Base-by-base conservation (phyloP, 1,139 yeast species). In the Blastobotrys petasosporus region DNA sequence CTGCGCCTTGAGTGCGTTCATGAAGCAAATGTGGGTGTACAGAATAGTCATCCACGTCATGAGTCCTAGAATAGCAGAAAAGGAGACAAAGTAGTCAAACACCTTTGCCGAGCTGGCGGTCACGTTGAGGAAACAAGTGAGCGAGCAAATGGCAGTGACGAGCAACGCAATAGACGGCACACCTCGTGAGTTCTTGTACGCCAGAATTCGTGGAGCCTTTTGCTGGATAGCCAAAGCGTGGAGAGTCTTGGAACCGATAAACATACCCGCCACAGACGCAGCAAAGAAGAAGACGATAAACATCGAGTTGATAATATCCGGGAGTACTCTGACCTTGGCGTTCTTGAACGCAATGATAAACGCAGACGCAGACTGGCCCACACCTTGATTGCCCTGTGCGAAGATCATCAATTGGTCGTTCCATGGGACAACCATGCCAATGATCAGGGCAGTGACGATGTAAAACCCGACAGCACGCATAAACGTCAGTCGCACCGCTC, bases 401-500 rank as follows among this genome's bases (percentile, higher is more conserved):
- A 23, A 23, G 6, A 38, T 28, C 28, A 47, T 25, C 20, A 20
- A 16, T 13, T 59, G 55, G 53, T 68, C 70, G 34, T 62, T 64
- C 46, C 68, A 70, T 36, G 67, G 63, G 46, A 73, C 76, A 51
- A 71, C 68, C 43, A 74, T 70, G 37, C 79, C 77, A 47, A 77
- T 71, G 10, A 70, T 64, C 44, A 76, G 61, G n/a, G 73, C 65
- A 33, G 77, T 75, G 41, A 67, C 50, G 42, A 74, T 64, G 58
- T 76, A 76, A 53, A 76, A 75, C 51, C 72, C 63, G 5, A 70
- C 67, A 59, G 76, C 68, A 55, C 80, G 67, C 60, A 76, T 76
- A 51, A 84, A 79, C 12, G 85, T 88, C 42, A 84, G 82, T 60
- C 79, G 82, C 67, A 79, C 85, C 5, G 95, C 94, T 34, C 71